Base-by-base conservation (phyloP, 305 asterid species). In the Fraxinus greggii region DNA sequence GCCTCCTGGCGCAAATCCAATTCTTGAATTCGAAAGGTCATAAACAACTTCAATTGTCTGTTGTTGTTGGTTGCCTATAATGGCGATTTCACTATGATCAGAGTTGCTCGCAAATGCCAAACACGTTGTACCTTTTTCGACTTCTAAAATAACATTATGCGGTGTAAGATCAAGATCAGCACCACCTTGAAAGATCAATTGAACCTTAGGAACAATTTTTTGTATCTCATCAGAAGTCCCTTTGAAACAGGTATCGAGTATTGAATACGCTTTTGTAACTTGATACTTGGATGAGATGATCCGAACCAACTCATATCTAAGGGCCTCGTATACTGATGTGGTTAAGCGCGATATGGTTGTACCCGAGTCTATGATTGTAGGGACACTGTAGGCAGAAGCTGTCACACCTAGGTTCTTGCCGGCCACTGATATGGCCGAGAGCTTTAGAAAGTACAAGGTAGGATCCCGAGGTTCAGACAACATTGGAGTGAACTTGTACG, bases 281-380 rank as follows among this genome's bases (percentile, higher is more conserved):
- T 78, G 82, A 54, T 45, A 81, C 83, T 87, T 89, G 17, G 89
- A 28, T 7, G 92, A 86, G 81, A 91, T 86, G 70, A 81, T 29
- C 81, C 79, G 82, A 31, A 87, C 87, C 23, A 87, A 77, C 83
- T 19, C 88, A 13, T 26, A 38, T 67, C 84, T 83, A 1, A 91
- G 86, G 19, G 93, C 90, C 0, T 82, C 12, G 15, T 91, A 91
- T 9, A 86, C 90, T 19, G 90, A 85, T 3, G 81, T 8, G 0
- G 92, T 73, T 78, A 89, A 7, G 15, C 92, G 89, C 0, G 94
- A 80, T n/a, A 91, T 83, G 56, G 86, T 81, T 77, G 94, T 91
- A 51, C 94, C 93, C 0, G 94, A 91, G 82, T 91, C 94, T 72
- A 91, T 88, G 76, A 91, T 85, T 1, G 93, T 91, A 8, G 91